Conservation (phyloP, 2,329 filamentous ascomycete species). For the Xylogone sp. region DNA sequence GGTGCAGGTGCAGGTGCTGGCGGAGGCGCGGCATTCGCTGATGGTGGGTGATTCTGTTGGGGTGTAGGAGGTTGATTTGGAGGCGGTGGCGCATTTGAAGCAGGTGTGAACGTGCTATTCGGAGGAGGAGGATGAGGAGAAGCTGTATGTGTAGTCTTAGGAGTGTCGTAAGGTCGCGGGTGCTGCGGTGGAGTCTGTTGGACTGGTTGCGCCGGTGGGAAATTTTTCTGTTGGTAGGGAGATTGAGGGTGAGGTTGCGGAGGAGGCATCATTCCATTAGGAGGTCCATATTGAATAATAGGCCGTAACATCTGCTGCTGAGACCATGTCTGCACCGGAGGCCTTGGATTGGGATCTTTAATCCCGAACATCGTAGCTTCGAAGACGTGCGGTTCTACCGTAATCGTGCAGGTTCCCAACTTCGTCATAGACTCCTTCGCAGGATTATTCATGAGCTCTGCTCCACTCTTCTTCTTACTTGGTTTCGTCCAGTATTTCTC, state of each 20-base stretch:
- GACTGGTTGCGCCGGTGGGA: slow-evolving; percentile 19
- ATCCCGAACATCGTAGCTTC: slow-evolving; percentile 72
- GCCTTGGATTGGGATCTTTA: slow-evolving; percentile 56
- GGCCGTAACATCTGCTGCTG: slow-evolving; percentile 41
- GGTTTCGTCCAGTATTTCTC: slow-evolving; percentile 78
- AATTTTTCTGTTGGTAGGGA: slow-evolving; percentile 24
- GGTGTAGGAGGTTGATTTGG: slow-evolving; percentile 6
- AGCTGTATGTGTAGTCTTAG: slow-evolving; percentile 11
- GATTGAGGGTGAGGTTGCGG: slow-evolving; percentile 32
- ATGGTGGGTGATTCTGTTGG: slow-evolving; percentile 5
- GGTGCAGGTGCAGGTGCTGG: slow-evolving; percentile 14
- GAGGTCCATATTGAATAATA: slow-evolving; percentile 62
- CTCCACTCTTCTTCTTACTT: slow-evolving; percentile 61
- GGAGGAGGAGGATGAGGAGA: slow-evolving; percentile 10
- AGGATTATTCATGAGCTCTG: slow-evolving; percentile 61
- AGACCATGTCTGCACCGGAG: slow-evolving; percentile 31
- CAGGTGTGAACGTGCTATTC: slow-evolving; percentile 4
- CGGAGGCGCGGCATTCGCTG: slow-evolving; percentile 5
- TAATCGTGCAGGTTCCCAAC: slow-evolving; percentile 69
- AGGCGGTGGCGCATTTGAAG: slow-evolving; percentile 2
- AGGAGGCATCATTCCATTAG: slow-evolving; percentile 58
- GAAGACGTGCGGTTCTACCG: slow-evolving; percentile 75
- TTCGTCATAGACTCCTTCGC: slow-evolving; percentile 69
- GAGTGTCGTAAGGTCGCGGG: slow-evolving; percentile 14
- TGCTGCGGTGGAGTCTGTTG: slow-evolving; percentile 18